Evolutionary conservation across 169 alveolate species (phyloP), one percentile per base, ranked within the genome.

Genomic region (Plasmodium cynomolgi): DNA sequence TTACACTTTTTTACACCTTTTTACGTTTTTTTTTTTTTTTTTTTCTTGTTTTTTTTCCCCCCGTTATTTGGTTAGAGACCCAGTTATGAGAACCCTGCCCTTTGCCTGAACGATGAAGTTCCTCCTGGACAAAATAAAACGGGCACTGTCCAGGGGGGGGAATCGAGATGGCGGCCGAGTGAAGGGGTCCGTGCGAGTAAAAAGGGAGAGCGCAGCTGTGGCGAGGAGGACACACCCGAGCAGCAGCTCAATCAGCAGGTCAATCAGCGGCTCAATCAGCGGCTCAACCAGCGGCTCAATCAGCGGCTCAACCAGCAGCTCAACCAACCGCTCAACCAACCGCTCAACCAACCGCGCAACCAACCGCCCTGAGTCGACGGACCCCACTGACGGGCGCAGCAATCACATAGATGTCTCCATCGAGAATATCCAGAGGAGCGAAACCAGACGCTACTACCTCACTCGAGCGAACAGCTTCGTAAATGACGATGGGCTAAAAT

Each of bases 401-500:
- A 37, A 37, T 6, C 50, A 41, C 11, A 41, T 84, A 0, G 44
- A 84, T 1, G 17, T 84, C 1, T 41, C 50, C 15, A 39, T 84
- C 34, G 9, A 84, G n/a, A 84, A 84, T 34, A 37, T 71, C 50
- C 74, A 84, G 31, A 41, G 41, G 47, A 74, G 75, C 11, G 84
- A 72, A 47, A 73, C 75, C 3, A 84, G 92, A 44, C 74, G 81
- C 29, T 84, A 17, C 39, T 84, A 84, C 20, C 33, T 84, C 56
- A 84, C 56, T 13, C 73, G 77, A 9, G 33, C 56, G 13, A 84
- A 84, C 44, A 71, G 37, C 17, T 72, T 84, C 77, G 58, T 84
- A 1, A 84, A 84, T 84, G 31, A n/a, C 11, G 92, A 84, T 73
- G 92, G 92, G 56, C 54, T 84, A 8, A 50, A 84, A 23, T 72